These are phyloP conservation scores for Aspergillus fumigatus DNA, from an alignment of 2,329 filamentous ascomycete genomes.

Conservation along the genomic window DNA sequence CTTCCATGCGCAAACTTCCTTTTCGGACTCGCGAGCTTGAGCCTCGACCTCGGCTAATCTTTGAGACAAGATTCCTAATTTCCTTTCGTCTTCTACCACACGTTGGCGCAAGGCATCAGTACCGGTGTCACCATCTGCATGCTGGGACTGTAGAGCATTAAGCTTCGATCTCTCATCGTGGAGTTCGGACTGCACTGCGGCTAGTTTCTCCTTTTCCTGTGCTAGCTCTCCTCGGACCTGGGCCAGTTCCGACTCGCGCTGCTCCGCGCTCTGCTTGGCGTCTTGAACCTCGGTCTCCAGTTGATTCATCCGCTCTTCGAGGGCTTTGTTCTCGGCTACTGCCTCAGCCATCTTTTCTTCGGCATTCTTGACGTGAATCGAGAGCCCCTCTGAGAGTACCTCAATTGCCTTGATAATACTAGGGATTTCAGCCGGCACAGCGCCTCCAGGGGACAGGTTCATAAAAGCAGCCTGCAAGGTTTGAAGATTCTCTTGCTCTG, in stretches of 20 bases:
- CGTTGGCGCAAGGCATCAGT: constrained; percentile 72
- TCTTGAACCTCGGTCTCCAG: constrained; percentile 56
- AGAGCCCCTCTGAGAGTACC: constrained; percentile 53
- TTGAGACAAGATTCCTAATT: constrained; percentile 62
- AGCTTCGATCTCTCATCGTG: constrained; percentile 66
- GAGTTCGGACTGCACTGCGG: constrained; percentile 49
- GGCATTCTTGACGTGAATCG: constrained; percentile 56
- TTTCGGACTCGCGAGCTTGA: constrained; percentile 69
- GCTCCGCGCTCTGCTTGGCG: constrained; percentile 50
- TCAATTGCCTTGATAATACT: constrained; percentile 59
- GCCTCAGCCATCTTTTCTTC: constrained; percentile 58
- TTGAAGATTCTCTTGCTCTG: constrained; percentile 49
- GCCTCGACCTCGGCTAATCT: constrained; percentile 71
- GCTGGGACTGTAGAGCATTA: constrained; percentile 61
- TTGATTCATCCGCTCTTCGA: constrained; percentile 52
- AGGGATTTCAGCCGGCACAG: constrained; percentile 52
- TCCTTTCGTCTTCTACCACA: constrained; percentile 70
- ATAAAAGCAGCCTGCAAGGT: constrained; percentile 56
- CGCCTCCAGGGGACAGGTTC: constrained; percentile 53
- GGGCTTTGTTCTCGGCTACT: constrained; percentile 59
- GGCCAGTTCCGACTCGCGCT: constrained; percentile 49
- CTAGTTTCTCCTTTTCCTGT: constrained; percentile 44
- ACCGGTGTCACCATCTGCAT: constrained; percentile 78
- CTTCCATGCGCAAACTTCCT: constrained; percentile 66
- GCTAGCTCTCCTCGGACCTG: constrained; percentile 53